Evolutionary conservation across 148 eudicot genomes (phyloP), one percentile per base, ranked within the genome.

Genomic region (Gaultheria prostrata): DNA sequence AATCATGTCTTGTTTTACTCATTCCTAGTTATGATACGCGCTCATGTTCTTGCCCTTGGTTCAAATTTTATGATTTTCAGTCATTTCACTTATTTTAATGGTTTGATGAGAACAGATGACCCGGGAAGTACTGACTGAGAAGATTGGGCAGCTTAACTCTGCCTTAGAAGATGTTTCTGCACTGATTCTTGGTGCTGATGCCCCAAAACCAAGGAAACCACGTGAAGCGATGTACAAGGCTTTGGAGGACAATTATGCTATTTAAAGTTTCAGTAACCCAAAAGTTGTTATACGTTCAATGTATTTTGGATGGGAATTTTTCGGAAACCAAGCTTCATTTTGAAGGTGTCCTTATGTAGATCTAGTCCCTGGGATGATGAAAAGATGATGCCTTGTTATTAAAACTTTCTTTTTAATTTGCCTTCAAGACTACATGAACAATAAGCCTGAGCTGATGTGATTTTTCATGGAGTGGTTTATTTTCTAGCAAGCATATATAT

Each of bases 61-160:
- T 8, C 30, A 63, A 63, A n/a, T 63, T 63, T 63, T 24, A 24
- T 24, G 12, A 63, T 24, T 9, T 24, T 24, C 4, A 63, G 13
- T 10, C 28, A 63, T 63, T 63, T 24, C 1, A 24, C 26, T 24
- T 28, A 13, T 14, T 67, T 13, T 3, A 12, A 30, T 30, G 39
- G 13, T 67, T 67, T 67, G 39, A 67, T 1, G 39, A 67, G 8
- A 4, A 45, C 94, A 93, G 98, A 93, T 79, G 87, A 91, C 94
- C 54, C 94, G 98, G 78, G 84, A 93, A 87, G 89, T 88, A 73
- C 90, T 96, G 82, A 84, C 92, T 1, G 88, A 94, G 87, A 95
- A 96, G 93, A 94, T 96, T 61, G 97, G 90, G 70, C 93, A 96
- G 87, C 86, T 94, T 86, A 94, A 94, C 90, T 89, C 92, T 14